These are phyloP conservation scores for Aspergillus avenaceus DNA, from an alignment of 495 filamentous ascomycete genomes.

Conservation along the genomic window DNA sequence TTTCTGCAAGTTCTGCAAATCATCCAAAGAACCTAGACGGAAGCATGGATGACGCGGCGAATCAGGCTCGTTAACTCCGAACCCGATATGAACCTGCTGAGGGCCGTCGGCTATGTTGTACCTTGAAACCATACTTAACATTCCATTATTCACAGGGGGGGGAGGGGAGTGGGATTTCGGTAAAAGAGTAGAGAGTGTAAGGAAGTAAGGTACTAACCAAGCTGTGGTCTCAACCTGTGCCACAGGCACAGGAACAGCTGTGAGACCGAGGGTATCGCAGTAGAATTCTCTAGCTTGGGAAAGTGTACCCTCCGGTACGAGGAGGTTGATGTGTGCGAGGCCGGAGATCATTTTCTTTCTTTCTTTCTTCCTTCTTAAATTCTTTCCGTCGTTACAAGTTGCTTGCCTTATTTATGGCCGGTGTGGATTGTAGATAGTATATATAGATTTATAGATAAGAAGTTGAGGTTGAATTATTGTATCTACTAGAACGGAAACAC, in stretches of 20 bases:
- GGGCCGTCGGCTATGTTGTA: constrained; percentile 54
- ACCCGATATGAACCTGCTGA: constrained; percentile 58
- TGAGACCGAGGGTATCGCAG: constrained; percentile 48
- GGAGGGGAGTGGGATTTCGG: background rate
- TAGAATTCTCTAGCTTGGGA: constrained; percentile 54
- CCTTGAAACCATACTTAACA: constrained; percentile 16
- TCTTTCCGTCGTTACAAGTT: no score
- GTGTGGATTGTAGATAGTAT: no score
- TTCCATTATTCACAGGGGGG: background rate
- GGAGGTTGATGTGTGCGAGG: constrained; percentile 58
- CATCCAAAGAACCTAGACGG: constrained; percentile 39
- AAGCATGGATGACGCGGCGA: constrained; percentile 56
- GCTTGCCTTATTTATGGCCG: no score
- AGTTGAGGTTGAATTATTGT: no score
- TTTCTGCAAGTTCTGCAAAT: constrained; percentile 41
- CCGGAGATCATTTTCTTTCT: constrained; percentile 50
- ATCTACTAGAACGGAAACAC: no score
- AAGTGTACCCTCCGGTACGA: constrained; percentile 51
- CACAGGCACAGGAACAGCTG: constrained; percentile 44
- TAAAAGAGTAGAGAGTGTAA: background rate
- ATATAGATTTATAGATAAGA: no score
- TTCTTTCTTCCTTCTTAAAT: no score
- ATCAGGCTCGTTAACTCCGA: constrained; percentile 43
- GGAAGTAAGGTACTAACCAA: constrained; percentile 33
- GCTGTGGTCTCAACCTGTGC: constrained; percentile 45